Conservation (phyloP, 345 rosid species). For the Acer yangbiense region DNA sequence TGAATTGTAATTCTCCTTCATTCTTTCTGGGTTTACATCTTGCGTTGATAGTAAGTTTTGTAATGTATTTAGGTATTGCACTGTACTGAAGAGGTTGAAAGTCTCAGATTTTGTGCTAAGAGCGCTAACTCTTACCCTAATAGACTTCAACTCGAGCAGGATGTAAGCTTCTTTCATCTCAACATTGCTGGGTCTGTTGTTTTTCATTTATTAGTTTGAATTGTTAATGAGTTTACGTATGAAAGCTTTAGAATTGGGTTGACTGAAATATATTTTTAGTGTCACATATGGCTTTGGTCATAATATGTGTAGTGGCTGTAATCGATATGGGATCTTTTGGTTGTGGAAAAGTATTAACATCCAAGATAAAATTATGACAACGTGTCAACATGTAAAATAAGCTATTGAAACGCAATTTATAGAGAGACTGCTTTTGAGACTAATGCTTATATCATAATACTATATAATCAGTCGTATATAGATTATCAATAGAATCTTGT, state of each 20-base stretch:
- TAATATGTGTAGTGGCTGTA: neutral
- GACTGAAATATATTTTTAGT: neutral
- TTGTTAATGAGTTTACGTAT: neutral
- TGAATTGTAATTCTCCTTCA: neutral
- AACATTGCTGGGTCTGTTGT: constrained; percentile 10
- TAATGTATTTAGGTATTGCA: constrained; percentile 47
- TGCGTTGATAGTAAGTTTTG: constrained; percentile 4
- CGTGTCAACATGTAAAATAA: neutral
- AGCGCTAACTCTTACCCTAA: constrained; percentile 47
- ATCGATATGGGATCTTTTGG: neutral
- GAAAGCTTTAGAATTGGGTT: neutral
- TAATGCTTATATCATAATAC: neutral
- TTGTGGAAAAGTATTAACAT: neutral
- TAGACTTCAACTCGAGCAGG: constrained; percentile 76
- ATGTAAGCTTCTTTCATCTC: constrained; percentile 52
- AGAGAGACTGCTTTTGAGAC: neutral
- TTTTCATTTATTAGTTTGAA: neutral
- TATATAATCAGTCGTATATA: neutral
- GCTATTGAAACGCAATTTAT: constrained; percentile 1
- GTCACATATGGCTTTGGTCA: neutral
- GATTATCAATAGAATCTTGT: neutral
- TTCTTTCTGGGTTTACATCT: constrained; percentile 11
- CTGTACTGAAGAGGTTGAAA: constrained; percentile 33
- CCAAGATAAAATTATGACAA: neutral
- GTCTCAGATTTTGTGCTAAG: constrained; percentile 28